Evolutionary conservation across 768 basidiomycete genomes (phyloP), one percentile per base, ranked within the genome.

Genomic region (Termitomyces sp.): DNA sequence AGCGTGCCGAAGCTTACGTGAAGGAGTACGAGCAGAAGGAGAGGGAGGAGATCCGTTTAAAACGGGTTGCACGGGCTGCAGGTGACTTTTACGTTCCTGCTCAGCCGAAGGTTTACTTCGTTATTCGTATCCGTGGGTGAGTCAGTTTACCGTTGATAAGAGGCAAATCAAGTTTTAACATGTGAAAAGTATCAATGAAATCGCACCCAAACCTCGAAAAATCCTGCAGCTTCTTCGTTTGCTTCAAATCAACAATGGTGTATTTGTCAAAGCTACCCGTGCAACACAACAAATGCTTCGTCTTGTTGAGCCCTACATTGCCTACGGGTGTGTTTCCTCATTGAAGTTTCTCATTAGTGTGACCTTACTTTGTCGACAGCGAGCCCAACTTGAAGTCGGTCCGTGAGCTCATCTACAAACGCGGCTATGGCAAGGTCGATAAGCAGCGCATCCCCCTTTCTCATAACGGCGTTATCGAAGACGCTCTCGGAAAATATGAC

Each of bases 221-320:
- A 98, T 99, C 72, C 78, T 99, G 68, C 97, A 99, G 73, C 88
- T 99, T 63, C 91, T 99, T 72, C 95, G 97, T 68, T 87, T 99
- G 63, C 89, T 97, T 68, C 97, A 98, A 75, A 99, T 99, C 83
- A 98, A 99, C 87, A 98, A 95, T 71, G 97, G 96, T 75, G 88
- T 99, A 49, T 99, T 99, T 72, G 85, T 99, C 73, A 95, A 96
- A 77, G 95, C 92, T 56, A 98, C 95, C 68, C 91, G 84, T 75
- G 95, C 97, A 33, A 98, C 95, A 51, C 86, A 91, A 66, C 94
- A 98, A 76, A 99, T 98, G 97, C 88, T 99, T 67, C 91, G 93
- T 71, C 85, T 98, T 62, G 87, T 99, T 67, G 95, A 97, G 75
- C 96, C 97, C 48, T 99, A 98, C 77, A 79, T 99, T 70, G 90